Evolutionary conservation across 352 stramenopile genomes (phyloP), one percentile per base, ranked within the genome.

Genomic region (Phytopythium cucurbitacearum): DNA sequence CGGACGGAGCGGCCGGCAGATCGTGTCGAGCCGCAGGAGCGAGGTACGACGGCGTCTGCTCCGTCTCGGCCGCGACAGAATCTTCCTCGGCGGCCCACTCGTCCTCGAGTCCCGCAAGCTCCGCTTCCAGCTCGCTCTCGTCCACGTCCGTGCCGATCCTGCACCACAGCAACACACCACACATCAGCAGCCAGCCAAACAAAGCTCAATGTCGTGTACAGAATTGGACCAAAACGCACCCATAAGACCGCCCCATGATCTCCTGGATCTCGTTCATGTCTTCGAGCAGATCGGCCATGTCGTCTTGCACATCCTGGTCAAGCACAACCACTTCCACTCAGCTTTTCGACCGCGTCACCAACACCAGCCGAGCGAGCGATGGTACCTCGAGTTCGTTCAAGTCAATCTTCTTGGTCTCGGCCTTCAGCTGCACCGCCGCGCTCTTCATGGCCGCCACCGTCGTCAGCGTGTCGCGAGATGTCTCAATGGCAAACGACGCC

Each of bases 261-360:
- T 99, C 95, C 59, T 99, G 97, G 57, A 99, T 98, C 67, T 99
- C 95, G 60, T 97, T 97, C 80, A 99, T 98, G 57, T 99, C 96
- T 62, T 98, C 91, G 80, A 99, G 96, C 49, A 98, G 71, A 35
- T 99, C 91, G 2, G 94, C 94, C 85, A 99, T 96, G 59, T 98
- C 94, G 67, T 99, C 96, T 67, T 97, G 94, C 40, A 98, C 69
- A 59, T 98, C 92, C 82, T 95, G 57, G 36, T 59, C 11, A 12
- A 32, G 7, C n/a, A 12, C 33, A 32, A 15, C 13, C 3, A 3
- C 36, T 40, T 39, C 36, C 49, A 38, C 21, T 28, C 2, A 28
- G 21, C 21, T 28, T 28, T 28, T 28, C 21, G 21, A 28, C 10
- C 43, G 43, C 11, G 21, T 3, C 13, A 56, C 12, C 21, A 15